A percentile compares a stretch with the other conserved stretches of the same genome.
phyloP scores from a whole-genome alignment of 2,329 filamentous ascomycete genomes.

The Gyromitra esculenta region DNA sequence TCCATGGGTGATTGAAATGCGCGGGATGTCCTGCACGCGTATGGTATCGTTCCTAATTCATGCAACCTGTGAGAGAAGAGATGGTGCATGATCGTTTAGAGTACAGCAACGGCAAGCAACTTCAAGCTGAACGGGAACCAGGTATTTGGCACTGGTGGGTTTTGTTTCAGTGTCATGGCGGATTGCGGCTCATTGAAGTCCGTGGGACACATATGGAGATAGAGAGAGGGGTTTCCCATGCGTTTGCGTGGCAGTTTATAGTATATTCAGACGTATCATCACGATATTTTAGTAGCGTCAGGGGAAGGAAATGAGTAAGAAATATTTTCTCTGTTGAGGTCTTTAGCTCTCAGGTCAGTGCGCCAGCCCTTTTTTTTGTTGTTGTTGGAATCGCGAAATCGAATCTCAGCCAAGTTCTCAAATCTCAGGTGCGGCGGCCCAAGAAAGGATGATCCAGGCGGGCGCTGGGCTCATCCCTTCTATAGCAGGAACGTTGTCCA shows the following conservation, averaged over 20 bases:
- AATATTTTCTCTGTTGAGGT: constrained; percentile 21
- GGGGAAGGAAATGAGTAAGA: constrained; percentile 25
- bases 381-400: constrained; percentile 13
- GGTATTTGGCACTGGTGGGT: constrained; percentile 19
- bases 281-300: constrained; percentile 10
- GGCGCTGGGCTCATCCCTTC: constrained; percentile 21
- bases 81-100: constrained; percentile 29
- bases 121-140: constrained; percentile 18
- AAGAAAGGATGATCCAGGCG: constrained; percentile 46
- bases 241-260: constrained; percentile 28
- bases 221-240: constrained; percentile 14
- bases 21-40: constrained; percentile 9
- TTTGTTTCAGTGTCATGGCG: constrained; percentile 25
- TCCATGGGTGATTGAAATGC: constrained; percentile 6
- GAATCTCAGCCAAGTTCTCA: constrained; percentile 25
- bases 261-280: constrained; percentile 11
- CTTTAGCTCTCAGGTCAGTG: constrained; percentile 21
- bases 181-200: constrained; percentile 3
- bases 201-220: not conserved
- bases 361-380: constrained; percentile 7
- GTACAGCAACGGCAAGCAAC: constrained; percentile 18
- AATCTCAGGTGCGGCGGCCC: constrained; percentile 12
- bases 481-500: constrained; percentile 24
- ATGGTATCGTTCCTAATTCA: not conserved
- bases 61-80: constrained; percentile 24